Conservation (phyloP, 768 basidiomycete species). For the Mrakia hoshinonis region DNA sequence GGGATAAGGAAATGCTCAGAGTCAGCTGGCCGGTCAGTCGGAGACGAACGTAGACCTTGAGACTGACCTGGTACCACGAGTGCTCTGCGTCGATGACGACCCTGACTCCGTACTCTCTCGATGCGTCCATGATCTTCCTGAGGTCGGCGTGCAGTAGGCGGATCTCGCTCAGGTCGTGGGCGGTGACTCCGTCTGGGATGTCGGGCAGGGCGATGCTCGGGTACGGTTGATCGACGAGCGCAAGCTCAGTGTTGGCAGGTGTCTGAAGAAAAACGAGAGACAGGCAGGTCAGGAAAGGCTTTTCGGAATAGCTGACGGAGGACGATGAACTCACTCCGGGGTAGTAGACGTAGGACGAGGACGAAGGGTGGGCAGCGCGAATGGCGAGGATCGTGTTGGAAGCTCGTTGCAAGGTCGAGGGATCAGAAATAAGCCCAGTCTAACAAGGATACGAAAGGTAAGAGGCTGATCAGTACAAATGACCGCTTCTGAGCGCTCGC, state of each 20-base stretch:
- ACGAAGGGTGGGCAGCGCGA: slow-evolving; percentile 33
- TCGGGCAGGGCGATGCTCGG: slow-evolving; percentile 30
- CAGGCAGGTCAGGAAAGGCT: too few relatives aligned
- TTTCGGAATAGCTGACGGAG: neutral
- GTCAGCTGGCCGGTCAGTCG: neutral
- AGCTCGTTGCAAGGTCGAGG: slow-evolving; percentile 38
- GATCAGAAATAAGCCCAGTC: slow-evolving; percentile 39
- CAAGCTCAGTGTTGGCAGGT: slow-evolving; percentile 54
- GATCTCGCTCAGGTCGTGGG: slow-evolving; percentile 55
- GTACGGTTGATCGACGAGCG: slow-evolving; percentile 27
- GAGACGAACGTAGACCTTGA: neutral
- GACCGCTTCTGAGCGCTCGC: too few relatives aligned
- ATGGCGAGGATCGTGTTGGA: slow-evolving; percentile 39
- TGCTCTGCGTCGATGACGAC: slow-evolving; percentile 81
- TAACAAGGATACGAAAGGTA: too few relatives aligned
- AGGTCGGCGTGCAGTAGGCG: slow-evolving; percentile 57
- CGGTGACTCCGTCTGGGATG: slow-evolving; percentile 44
- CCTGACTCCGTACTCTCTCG: slow-evolving; percentile 55
- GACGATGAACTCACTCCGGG: slow-evolving; percentile 24
- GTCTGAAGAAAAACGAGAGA: slow-evolving; percentile 49
- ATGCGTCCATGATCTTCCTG: slow-evolving; percentile 55
- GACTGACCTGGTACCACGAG: slow-evolving; percentile 45
- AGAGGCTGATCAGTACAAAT: too few relatives aligned
- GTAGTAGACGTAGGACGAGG: slow-evolving; percentile 30
- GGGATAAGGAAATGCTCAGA: neutral